Percentiles rank a stretch among this genome's conserved stretches.
phyloP scores from a whole-genome alignment of 352 stramenopile genomes.

The Pythium scleroteichum region DNA sequence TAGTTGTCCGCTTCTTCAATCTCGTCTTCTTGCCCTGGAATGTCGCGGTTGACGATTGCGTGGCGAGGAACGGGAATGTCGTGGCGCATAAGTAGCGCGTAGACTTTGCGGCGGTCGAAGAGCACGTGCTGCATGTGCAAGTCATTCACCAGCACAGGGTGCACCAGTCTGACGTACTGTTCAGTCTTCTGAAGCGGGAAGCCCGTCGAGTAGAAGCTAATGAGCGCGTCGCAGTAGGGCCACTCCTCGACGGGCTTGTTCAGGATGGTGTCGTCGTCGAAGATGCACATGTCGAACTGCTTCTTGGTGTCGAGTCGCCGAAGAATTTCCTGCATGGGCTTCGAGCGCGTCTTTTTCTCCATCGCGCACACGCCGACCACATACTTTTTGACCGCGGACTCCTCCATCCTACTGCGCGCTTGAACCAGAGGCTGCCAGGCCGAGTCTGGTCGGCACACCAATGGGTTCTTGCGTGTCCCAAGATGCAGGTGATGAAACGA shows the following conservation, averaged over 20 bases:
- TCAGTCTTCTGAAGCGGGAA: slow-evolving; percentile 98
- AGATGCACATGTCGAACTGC: slow-evolving; percentile 97
- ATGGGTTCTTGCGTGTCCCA: slow-evolving; percentile 18
- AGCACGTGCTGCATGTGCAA: slow-evolving; percentile 96
- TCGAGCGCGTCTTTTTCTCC: slow-evolving; percentile 98
- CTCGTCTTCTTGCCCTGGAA: slow-evolving; percentile 67
- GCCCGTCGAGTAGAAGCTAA: slow-evolving; percentile 98
- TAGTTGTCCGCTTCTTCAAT: slow-evolving; percentile 84
- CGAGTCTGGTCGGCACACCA: slow-evolving; percentile 1
- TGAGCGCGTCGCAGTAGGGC: slow-evolving; percentile 96
- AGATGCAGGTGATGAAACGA: slow-evolving; percentile 20
- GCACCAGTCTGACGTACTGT: slow-evolving; percentile 94
- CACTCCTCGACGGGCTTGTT: slow-evolving; percentile 93
- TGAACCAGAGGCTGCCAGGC: neutral
- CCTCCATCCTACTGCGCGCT: slow-evolving; percentile 17
- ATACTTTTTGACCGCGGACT: slow-evolving; percentile 48
- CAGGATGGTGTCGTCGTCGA: slow-evolving; percentile 97
- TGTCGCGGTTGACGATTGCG: slow-evolving; percentile 94
- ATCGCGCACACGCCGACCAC: slow-evolving; percentile 98
- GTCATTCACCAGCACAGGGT: slow-evolving; percentile 98
- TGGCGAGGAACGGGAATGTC: slow-evolving; percentile 97
- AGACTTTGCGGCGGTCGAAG: slow-evolving; percentile 95
- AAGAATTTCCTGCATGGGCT: slow-evolving; percentile 98
- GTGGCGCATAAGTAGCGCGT: slow-evolving; percentile 93
- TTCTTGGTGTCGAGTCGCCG: slow-evolving; percentile 89